phyloP scores from a whole-genome alignment of 2,329 filamentous ascomycete genomes.

The Talaromyces marneffei region DNA sequence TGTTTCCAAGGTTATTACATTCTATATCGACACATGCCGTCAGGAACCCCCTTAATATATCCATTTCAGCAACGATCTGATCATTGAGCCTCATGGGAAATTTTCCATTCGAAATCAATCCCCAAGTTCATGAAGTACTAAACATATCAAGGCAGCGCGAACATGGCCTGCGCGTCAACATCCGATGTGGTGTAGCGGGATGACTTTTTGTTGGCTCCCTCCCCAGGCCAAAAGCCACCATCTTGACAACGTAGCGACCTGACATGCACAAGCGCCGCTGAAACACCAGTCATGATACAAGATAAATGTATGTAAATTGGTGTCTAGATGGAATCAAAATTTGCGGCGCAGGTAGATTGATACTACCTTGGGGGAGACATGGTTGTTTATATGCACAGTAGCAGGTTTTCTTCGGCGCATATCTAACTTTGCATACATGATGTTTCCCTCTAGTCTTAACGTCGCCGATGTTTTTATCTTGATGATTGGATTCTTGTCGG shows the following conservation, averaged over 20 bases:
- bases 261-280: neutral
- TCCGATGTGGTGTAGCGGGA: constrained; percentile 6
- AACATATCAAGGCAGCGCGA: neutral
- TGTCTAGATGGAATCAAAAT: neutral
- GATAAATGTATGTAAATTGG: neutral
- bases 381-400: neutral
- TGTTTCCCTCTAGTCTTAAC: neutral
- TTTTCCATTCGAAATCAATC: neutral
- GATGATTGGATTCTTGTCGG: neutral
- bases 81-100: constrained; percentile 1
- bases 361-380: neutral
- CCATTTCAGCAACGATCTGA: neutral
- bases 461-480: no score
- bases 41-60: neutral
- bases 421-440: neutral
- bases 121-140: neutral
- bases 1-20: neutral
- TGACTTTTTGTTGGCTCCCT: neutral
- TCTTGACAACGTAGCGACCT: neutral
- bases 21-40: neutral
- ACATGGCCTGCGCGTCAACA: constrained; percentile 1
- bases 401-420: neutral
- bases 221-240: neutral
- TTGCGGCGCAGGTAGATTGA: neutral
- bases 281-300: neutral